phyloP scores from a whole-genome alignment of 257 asterid genomes.

The Petunia axillaris region DNA sequence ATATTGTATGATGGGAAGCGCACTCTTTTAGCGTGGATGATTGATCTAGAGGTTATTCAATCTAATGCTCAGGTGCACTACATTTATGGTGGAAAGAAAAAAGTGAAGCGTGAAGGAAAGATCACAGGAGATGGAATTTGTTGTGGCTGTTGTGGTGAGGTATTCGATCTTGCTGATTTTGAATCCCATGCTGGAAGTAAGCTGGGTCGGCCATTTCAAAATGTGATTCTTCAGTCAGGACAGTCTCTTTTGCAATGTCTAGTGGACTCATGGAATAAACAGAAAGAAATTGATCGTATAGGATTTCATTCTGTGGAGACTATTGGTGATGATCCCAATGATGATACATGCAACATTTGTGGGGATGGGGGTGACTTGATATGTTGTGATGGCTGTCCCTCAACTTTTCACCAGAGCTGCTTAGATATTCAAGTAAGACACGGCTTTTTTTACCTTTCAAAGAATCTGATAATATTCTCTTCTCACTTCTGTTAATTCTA shows the following conservation, averaged over 20 bases:
- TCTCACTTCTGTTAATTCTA: neutral
- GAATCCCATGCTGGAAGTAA: slow-evolving; percentile 72
- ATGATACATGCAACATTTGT: slow-evolving; percentile 90
- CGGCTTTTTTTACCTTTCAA: slow-evolving; percentile 11
- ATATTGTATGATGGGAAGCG: slow-evolving; percentile 62
- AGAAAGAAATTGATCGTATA: slow-evolving; percentile 46
- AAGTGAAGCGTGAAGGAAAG: slow-evolving; percentile 57
- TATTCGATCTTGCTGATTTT: slow-evolving; percentile 53
- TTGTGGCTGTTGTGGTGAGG: slow-evolving; percentile 73
- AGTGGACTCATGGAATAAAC: slow-evolving; percentile 76
- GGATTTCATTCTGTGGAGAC: slow-evolving; percentile 70
- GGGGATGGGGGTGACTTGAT: slow-evolving; percentile 96
- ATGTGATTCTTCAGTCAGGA: slow-evolving; percentile 68
- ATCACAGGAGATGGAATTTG: slow-evolving; percentile 72
- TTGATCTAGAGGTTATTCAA: slow-evolving; percentile 70
- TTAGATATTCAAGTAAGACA: slow-evolving; percentile 68
- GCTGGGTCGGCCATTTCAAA: slow-evolving; percentile 52
- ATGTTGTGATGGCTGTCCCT: slow-evolving; percentile 95
- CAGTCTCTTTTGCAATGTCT: slow-evolving; percentile 72
- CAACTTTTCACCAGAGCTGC: slow-evolving; percentile 92
- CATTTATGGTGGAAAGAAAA: slow-evolving; percentile 47
- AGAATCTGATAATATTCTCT: neutral
- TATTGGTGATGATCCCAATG: slow-evolving; percentile 84
- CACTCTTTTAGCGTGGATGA: slow-evolving; percentile 84
- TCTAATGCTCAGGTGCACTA: slow-evolving; percentile 58